Evolutionary conservation across 306 rosid species (phyloP).

Genomic region (Malus fusca): DNA sequence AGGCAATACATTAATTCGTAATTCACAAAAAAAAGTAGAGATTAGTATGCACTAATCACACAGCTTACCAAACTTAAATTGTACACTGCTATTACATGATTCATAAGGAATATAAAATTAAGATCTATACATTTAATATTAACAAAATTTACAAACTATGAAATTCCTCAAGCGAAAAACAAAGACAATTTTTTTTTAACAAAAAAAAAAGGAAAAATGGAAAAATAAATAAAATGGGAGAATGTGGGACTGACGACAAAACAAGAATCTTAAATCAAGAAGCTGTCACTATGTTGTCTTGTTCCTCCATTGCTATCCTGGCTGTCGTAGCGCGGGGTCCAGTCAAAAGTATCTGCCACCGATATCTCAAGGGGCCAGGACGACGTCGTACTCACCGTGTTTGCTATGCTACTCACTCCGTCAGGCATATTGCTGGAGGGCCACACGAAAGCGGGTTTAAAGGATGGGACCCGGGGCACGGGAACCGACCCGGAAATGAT

Average conservation of each 20-base stretch:
- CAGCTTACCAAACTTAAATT: too few species aligned
- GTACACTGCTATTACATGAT: neutral
- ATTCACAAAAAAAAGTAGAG: neutral
- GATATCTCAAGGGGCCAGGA: neutral
- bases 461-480: constrained; percentile 51
- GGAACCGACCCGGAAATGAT: constrained; percentile 49
- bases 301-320: neutral
- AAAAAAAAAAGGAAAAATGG: neutral
- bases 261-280: neutral
- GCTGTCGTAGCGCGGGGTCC: constrained; percentile 5
- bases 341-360: neutral
- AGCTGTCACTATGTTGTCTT: neutral
- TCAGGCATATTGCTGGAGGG: constrained; percentile 34
- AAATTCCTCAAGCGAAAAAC: neutral
- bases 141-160: neutral
- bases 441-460: constrained; percentile 73
- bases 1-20: neutral
- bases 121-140: neutral
- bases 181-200: neutral
- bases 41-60: too few species aligned
- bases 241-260: neutral
- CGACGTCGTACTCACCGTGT: neutral
- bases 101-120: neutral
- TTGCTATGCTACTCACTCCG: neutral
- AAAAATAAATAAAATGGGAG: neutral